phyloP scores from a whole-genome alignment of 176 grass and related monocot genomes.

The Themeda triandra region DNA sequence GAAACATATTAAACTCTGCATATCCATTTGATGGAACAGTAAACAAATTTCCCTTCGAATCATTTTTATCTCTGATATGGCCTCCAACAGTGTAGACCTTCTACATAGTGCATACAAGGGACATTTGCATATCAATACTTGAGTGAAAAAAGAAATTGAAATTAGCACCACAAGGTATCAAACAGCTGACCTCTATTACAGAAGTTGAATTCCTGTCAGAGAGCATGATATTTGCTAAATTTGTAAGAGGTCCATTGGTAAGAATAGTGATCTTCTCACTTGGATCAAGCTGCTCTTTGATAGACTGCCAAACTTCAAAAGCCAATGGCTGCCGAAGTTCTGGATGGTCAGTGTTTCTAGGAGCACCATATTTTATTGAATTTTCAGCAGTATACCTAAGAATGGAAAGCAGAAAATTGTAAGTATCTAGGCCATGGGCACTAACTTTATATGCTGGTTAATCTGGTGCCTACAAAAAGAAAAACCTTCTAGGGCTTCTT shows the following conservation, averaged over 20 bases:
- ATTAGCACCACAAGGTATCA: conserved; percentile 4
- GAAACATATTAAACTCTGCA: conserved; percentile 76
- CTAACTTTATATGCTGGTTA: not conserved
- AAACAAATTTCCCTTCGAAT: conserved; percentile 66
- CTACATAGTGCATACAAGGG: conserved; percentile 34
- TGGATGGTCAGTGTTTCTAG: conserved; percentile 70
- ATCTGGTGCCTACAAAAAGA: conserved; percentile 23
- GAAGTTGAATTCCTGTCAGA: conserved; percentile 45
- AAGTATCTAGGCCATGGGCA: not conserved
- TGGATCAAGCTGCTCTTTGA: conserved; percentile 44
- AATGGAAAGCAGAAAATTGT: not conserved
- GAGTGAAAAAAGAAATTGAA: no score
- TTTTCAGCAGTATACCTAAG: conserved; percentile 80
- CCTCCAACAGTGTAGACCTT: conserved; percentile 68
- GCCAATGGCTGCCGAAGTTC: conserved; percentile 73
- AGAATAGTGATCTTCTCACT: conserved; percentile 64
- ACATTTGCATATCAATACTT: not conserved
- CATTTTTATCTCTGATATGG: conserved; percentile 44
- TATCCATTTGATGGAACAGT: conserved; percentile 62
- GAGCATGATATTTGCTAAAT: conserved; percentile 75
- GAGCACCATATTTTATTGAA: conserved; percentile 67
- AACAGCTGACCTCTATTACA: conserved; percentile 51
- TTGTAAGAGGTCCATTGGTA: conserved; percentile 81
- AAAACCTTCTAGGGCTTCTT: conserved; percentile 85
- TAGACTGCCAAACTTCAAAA: conserved; percentile 79